Evolutionary conservation across 2,329 filamentous ascomycete species (phyloP).

Genomic region (Penicillium glabrum): DNA sequence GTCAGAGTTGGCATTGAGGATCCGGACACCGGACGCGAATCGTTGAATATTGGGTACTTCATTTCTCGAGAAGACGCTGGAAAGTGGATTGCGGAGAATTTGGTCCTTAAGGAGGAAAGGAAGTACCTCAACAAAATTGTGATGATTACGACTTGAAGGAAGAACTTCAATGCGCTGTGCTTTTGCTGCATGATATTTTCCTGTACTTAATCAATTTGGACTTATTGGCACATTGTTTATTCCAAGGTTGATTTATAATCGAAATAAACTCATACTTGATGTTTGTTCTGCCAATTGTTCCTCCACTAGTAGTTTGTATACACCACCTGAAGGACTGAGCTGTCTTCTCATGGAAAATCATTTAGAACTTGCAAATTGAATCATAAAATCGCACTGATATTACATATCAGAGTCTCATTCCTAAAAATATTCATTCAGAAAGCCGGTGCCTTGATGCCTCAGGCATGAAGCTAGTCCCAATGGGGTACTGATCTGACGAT

Average conservation of each 20-base stretch:
- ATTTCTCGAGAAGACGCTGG: conserved; percentile 35
- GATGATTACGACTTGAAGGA: conserved; percentile 14
- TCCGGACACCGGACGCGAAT: conserved; percentile 30
- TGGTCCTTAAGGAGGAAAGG: conserved; percentile 7
- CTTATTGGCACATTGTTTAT: no score
- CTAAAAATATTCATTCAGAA: not conserved
- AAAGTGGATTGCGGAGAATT: conserved; percentile 18
- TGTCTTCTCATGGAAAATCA: no score
- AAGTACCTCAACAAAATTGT: conserved; percentile 14
- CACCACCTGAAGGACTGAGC: no score
- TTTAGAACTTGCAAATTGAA: no score
- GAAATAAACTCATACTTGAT: no score
- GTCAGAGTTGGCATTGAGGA: conserved; percentile 28
- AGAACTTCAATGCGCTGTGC: not conserved
- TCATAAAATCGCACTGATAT: no score
- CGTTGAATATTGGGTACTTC: conserved; percentile 33
- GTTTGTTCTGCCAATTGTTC: no score
- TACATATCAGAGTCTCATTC: accelerated
- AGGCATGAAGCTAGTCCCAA: conserved; percentile 22
- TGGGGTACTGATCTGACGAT: conserved; percentile 24
- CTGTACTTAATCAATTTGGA: no score
- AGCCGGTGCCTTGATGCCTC: not conserved
- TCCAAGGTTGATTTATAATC: no score
- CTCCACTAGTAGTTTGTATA: no score
- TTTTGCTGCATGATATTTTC: not conserved